These are phyloP conservation scores for Suillus occidentalis DNA, from an alignment of 768 basidiomycete species.

Conservation along the genomic window DNA sequence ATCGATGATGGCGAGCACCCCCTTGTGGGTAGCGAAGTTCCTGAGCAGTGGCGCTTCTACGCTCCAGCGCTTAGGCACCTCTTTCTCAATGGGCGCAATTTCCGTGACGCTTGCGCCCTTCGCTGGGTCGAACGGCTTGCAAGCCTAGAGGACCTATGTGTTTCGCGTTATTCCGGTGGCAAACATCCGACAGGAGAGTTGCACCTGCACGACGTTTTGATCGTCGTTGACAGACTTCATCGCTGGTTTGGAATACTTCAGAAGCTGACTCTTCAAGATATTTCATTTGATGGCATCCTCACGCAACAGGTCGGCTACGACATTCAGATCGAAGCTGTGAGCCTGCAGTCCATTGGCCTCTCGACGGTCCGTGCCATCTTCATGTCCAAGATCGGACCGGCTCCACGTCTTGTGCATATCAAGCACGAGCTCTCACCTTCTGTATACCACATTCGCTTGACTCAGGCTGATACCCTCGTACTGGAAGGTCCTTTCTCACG, in stretches of 20 bases:
- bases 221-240: neutral
- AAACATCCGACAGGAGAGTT: constrained; percentile 2
- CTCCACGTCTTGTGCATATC: constrained; percentile 16
- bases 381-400: constrained; percentile 58
- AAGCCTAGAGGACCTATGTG: neutral
- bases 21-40: neutral
- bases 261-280: constrained; percentile 3
- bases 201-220: neutral
- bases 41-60: constrained; percentile 5
- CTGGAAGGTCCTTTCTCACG: neutral
- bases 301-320: neutral
- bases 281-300: neutral
- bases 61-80: constrained; percentile 6
- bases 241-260: neutral
- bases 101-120: constrained; percentile 5
- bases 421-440: neutral
- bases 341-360: constrained; percentile 5
- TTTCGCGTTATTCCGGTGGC: constrained; percentile 1
- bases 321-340: constrained; percentile 9
- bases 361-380: constrained; percentile 41
- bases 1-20: constrained; percentile 11
- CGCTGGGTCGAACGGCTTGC: neutral
- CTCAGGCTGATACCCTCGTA: neutral
- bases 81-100: constrained; percentile 10
- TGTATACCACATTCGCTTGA: neutral